Conservation (phyloP, 2,329 filamentous ascomycete species). For the Aspergillus oerlinghausenensis region DNA sequence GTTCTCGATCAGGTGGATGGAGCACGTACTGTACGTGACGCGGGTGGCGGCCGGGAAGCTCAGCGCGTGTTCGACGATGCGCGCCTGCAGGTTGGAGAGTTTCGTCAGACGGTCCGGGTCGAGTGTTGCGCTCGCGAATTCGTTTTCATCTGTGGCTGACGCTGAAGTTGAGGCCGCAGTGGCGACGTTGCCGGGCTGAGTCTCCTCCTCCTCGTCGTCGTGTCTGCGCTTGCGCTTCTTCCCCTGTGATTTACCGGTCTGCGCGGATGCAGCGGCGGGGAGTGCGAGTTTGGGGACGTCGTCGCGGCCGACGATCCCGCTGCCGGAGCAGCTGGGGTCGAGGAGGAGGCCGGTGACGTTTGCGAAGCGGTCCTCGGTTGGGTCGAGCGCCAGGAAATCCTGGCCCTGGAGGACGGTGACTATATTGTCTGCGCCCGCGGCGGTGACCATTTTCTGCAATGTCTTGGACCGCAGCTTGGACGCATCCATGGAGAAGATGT, state of each 20-base stretch:
- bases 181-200: constrained; percentile 1
- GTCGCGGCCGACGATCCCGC: constrained; percentile 86
- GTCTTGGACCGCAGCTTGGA: constrained; percentile 60
- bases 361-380: constrained; percentile 55
- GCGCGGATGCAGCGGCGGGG: constrained; percentile 29
- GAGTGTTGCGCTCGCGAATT: constrained; percentile 34
- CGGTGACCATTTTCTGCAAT: constrained; percentile 76
- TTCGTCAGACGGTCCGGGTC: constrained; percentile 63
- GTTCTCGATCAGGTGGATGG: constrained; percentile 81
- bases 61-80: constrained; percentile 78
- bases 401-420: constrained; percentile 68
- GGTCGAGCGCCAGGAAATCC: constrained; percentile 77
- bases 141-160: constrained; percentile 34
- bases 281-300: constrained; percentile 67
- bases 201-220: constrained; percentile 14
- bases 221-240: constrained; percentile 44
- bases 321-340: constrained; percentile 93
- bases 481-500: constrained; percentile 49
- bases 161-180: constrained; percentile 11
- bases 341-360: constrained; percentile 78
- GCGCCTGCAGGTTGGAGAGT: constrained; percentile 75
- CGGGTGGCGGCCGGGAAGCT: constrained; percentile 68
- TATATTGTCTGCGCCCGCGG: constrained; percentile 64
- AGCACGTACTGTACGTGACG: constrained; percentile 93
- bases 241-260: constrained; percentile 13